A percentile compares a stretch with the other conserved stretches of the same genome.
These are phyloP conservation scores for Colletotrichum truncatum DNA, from an alignment of 2,329 filamentous ascomycete species.

Conservation along the genomic window DNA sequence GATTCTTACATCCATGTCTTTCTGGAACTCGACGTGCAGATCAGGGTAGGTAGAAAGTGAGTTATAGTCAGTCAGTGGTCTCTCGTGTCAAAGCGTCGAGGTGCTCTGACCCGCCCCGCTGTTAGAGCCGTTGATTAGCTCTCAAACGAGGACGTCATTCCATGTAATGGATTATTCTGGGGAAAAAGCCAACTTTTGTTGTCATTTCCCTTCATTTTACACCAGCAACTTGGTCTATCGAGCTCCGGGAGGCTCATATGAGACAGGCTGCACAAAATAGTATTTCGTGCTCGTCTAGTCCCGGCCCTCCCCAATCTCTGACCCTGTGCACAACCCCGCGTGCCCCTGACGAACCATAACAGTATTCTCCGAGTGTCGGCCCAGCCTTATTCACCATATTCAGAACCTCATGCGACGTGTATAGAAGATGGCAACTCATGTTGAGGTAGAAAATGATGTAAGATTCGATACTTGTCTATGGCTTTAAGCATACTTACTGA, in stretches of 20 bases:
- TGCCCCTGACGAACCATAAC: too few species aligned
- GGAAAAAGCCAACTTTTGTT: neutral
- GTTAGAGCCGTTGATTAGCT: slow-evolving; percentile 3
- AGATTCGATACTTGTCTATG: neutral
- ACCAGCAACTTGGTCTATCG: too few species aligned
- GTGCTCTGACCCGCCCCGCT: neutral
- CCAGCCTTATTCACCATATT: too few species aligned
- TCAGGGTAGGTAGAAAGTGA: neutral
- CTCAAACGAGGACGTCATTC: neutral
- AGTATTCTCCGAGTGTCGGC: too few species aligned
- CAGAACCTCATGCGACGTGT: too few species aligned
- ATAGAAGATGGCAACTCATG: too few species aligned
- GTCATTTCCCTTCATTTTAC: neutral
- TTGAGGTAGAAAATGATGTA: slow-evolving; percentile 3
- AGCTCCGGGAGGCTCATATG: too few species aligned
- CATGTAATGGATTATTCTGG: neutral
- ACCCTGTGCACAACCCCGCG: too few species aligned
- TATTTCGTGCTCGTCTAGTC: too few species aligned
- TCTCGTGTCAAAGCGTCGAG: neutral
- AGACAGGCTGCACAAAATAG: too few species aligned
- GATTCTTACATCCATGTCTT: neutral
- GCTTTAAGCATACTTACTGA: neutral
- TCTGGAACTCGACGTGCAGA: neutral
- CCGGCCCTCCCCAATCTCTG: too few species aligned
- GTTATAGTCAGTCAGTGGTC: neutral